phyloP scores from a whole-genome alignment of 768 basidiomycete genomes.

The Podaxis sp. region DNA sequence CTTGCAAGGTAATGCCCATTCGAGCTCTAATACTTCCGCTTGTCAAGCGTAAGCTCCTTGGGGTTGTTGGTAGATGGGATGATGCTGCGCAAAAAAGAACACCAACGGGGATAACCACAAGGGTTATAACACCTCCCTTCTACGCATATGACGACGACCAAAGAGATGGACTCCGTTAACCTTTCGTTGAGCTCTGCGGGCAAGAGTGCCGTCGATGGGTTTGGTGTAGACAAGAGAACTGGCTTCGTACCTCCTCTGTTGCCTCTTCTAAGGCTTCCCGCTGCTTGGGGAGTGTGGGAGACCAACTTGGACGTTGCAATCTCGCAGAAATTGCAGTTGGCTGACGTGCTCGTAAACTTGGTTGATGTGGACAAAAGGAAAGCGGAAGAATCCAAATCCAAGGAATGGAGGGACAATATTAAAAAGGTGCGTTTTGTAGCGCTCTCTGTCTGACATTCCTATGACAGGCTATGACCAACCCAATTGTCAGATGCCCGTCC shows the following conservation, averaged over 20 bases:
- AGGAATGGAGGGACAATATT: constrained; percentile 52
- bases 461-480: background rate
- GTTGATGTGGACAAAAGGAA: constrained; percentile 29
- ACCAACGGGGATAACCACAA: too few relatives aligned
- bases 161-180: background rate
- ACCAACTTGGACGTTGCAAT: constrained; percentile 48
- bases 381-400: constrained; percentile 31
- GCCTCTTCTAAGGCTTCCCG: constrained; percentile 63
- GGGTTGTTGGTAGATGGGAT: background rate
- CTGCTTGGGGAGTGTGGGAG: constrained; percentile 74
- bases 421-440: constrained; percentile 36
- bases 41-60: background rate
- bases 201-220: constrained; percentile 26
- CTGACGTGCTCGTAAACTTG: constrained; percentile 44
- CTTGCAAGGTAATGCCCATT: too few relatives aligned
- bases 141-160: background rate
- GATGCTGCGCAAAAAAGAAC: too few relatives aligned
- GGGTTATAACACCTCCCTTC: too few relatives aligned
- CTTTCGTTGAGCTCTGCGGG: background rate
- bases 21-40: background rate
- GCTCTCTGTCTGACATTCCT: background rate
- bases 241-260: constrained; percentile 87
- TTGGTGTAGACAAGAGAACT: constrained; percentile 88
- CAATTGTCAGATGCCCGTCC: constrained; percentile 47
- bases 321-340: constrained; percentile 49